A percentile compares a stretch with the other conserved stretches of the same genome.
Conservation (phyloP, 495 filamentous ascomycete species). For the Aspergillus panamensis region DNA sequence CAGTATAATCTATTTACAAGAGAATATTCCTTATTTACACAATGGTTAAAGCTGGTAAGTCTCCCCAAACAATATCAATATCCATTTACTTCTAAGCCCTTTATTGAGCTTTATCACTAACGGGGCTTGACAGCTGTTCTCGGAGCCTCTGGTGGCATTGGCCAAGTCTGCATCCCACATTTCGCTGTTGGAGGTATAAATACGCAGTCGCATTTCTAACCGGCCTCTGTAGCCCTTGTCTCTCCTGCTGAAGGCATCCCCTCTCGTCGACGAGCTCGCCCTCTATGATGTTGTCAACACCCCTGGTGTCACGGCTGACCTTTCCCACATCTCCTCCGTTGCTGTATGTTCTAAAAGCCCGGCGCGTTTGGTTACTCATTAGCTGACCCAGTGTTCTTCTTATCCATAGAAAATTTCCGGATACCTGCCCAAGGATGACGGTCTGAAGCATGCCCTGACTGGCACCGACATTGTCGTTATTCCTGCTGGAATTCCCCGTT, state of each 20-base stretch:
- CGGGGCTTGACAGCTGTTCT: constrained; percentile 65
- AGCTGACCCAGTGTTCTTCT: constrained; percentile 23
- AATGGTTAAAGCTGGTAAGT: constrained; percentile 87
- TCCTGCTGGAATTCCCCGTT: constrained; percentile 95
- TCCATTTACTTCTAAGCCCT: not conserved
- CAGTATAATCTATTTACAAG: not conserved
- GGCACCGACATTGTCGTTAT: constrained; percentile 95
- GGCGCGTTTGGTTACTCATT: not conserved
- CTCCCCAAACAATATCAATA: not conserved
- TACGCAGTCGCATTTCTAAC: constrained; percentile 10
- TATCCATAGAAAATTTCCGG: constrained; percentile 77
- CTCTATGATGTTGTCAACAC: constrained; percentile 99
- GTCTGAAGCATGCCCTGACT: constrained; percentile 80
- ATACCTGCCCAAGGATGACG: constrained; percentile 86
- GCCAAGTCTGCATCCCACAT: constrained; percentile 65
- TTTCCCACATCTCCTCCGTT: constrained; percentile 92
- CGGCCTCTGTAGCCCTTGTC: constrained; percentile 70
- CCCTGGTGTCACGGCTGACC: constrained; percentile 89
- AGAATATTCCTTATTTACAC: constrained; percentile 29
- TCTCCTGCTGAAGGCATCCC: constrained; percentile 84
- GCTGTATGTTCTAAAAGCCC: constrained; percentile 62
- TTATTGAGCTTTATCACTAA: constrained; percentile 5
- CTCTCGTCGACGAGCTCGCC: constrained; percentile 82
- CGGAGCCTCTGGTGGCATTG: constrained; percentile 96
- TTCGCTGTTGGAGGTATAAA: not conserved